A percentile compares a stretch with the other conserved stretches of the same genome.
Conservation (phyloP, 805 yeast species). For the Ogataea pilisensis region DNA sequence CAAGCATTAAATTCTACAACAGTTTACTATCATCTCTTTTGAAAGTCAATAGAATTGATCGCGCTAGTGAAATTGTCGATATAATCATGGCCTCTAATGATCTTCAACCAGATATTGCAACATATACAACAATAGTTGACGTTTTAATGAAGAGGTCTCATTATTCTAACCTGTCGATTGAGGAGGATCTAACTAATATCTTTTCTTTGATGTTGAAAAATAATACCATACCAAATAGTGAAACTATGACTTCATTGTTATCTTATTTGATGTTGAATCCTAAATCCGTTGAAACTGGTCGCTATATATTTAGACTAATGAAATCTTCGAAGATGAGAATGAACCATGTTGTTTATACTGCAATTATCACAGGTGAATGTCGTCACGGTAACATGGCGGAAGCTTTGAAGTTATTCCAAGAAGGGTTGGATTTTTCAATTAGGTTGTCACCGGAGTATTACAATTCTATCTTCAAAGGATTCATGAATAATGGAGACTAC, state of each 20-base stretch:
- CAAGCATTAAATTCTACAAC: conserved; percentile 51
- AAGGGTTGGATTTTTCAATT: conserved; percentile 32
- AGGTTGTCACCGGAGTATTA: conserved; percentile 35
- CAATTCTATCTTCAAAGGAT: conserved; percentile 48
- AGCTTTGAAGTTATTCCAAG: conserved; percentile 40
- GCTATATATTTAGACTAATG: conserved; percentile 42
- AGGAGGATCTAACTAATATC: conserved; percentile 28
- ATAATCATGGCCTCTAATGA: conserved; percentile 33
- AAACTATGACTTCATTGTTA: conserved; percentile 49
- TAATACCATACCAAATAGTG: conserved; percentile 37
- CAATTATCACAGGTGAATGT: conserved; percentile 46
- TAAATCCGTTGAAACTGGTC: conserved; percentile 47
- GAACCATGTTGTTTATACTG: conserved; percentile 38
- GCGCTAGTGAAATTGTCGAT: conserved; percentile 47
- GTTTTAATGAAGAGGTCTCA: conserved; percentile 47
- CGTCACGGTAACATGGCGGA: conserved; percentile 35
- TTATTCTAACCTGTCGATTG: conserved; percentile 36
- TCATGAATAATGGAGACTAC: conserved; percentile 32
- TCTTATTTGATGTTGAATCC: conserved; percentile 48
- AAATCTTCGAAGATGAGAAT: conserved; percentile 28
- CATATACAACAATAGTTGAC: conserved; percentile 58
- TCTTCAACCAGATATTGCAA: conserved; percentile 54
- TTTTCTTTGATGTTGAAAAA: conserved; percentile 31
- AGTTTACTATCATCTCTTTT: conserved; percentile 42
- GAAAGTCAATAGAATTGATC: conserved; percentile 34